Base-by-base conservation (phyloP, 306 rosid genomes). In the Cicer pinnatifidum region DNA sequence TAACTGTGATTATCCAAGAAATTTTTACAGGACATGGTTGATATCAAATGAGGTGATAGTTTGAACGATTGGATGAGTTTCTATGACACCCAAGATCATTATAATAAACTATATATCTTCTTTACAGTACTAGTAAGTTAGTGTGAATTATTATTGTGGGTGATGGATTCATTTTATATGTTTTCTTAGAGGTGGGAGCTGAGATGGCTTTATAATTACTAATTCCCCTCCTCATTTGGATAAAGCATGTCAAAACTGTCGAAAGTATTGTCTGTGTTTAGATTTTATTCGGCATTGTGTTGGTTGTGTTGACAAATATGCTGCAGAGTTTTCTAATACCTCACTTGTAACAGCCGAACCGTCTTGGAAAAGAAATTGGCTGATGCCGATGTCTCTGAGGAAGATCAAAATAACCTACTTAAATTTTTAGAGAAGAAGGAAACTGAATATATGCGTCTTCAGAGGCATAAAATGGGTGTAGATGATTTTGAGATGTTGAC, bases 361-460 rank as follows among this genome's bases (percentile, higher is more conserved):
- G 76, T 86, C 56, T 83, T 94, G 84, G 99, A 94, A 78, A 82
- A 86, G 88, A 94, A 94, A 89, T 81, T 94, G 86, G 97, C 95
- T 37, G 96, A 94, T 88, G 99, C 99, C 23, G 99, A 94, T 85
- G 99, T 94, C 45, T 94, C 97, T 1, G 99, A 89, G 88, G 99
- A 94, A 85, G 99, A 94, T 75, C 99, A 94, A 84, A 89, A 82
- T 81, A 94, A 94, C 75, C 86, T 94, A 57, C 87, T 94, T 41
- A 91, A 89, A 75, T 91, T 86, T 72, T 76, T 94, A 82, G 99
- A 89, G 91, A 91, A 94, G 82, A 94, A 94, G 80, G 99, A 94
- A 82, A 91, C 99, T 0, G 99, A 94, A 69, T 94, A 94, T 68
- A 94, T 94, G 97, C 96, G 99, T 48, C 90, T 94, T 67, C 97